A percentile compares a stretch with the other conserved stretches of the same genome.
These are phyloP conservation scores for Annulohypoxylon truncatum DNA, from an alignment of 2,329 filamentous ascomycete genomes.

Conservation along the genomic window DNA sequence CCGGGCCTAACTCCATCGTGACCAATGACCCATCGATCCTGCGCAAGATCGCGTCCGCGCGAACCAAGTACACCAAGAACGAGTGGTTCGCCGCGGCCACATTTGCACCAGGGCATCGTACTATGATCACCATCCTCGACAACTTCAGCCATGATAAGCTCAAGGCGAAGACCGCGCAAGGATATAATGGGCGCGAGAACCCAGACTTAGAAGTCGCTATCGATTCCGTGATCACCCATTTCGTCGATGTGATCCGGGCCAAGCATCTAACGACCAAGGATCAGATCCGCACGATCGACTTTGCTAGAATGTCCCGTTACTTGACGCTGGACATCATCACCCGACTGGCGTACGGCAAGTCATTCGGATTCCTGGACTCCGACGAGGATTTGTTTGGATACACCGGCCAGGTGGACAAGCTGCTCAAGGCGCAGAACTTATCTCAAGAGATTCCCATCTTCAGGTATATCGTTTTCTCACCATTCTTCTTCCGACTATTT, in stretches of 20 bases:
- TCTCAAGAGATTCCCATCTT: conserved; percentile 44
- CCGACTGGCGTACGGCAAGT: conserved; percentile 43
- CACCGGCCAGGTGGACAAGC: conserved; percentile 25
- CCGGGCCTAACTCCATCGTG: conserved; percentile 56
- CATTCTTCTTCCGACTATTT: conserved; percentile 36
- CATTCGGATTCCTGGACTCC: conserved; percentile 44
- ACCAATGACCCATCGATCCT: conserved; percentile 55
- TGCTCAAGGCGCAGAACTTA: conserved; percentile 27
- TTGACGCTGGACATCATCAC: conserved; percentile 47
- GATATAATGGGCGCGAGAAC: conserved; percentile 40
- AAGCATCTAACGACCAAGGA: conserved; percentile 33
- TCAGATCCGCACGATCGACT: conserved; percentile 25
- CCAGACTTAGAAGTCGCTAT: conserved; percentile 38
- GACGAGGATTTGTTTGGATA: conserved; percentile 45
- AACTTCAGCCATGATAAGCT: conserved; percentile 55
- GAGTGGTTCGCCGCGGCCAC: conserved; percentile 34
- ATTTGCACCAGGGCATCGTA: conserved; percentile 56
- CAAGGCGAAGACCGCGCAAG: conserved; percentile 41
- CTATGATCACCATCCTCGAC: conserved; percentile 61
- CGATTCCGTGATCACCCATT: conserved; percentile 32
- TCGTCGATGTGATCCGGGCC: conserved; percentile 37
- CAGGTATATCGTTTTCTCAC: conserved; percentile 37
- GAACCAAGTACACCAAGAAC: conserved; percentile 37
- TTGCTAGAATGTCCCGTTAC: conserved; percentile 29
- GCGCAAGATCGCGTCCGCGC: conserved; percentile 50